Base-by-base conservation (phyloP, 31 red algal species). In the Endocladia muricata region DNA sequence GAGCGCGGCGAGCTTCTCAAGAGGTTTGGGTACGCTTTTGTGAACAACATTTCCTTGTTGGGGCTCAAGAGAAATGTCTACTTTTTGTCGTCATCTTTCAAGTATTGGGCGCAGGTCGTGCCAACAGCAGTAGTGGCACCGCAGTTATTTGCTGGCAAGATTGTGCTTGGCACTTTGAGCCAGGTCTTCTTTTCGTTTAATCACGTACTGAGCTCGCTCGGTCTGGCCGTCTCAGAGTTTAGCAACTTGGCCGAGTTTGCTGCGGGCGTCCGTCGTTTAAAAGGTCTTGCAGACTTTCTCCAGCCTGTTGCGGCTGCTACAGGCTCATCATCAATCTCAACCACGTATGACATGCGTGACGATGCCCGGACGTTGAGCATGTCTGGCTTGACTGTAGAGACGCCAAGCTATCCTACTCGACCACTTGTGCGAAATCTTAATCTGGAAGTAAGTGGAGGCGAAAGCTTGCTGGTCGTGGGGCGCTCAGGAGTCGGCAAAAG, bases 401-500 rank as follows among this genome's bases (percentile, higher is more conserved):
- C 85, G 55, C 90, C 85, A 0, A 74, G 72, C 4, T 26, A 31
- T 17, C 77, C 73, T 28, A 36, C 43, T 49, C 70, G 79, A 35
- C 22, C n/a, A 29, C 83, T 97, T 1, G 85, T 93, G 43, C 51
- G 76, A 6, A 38, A 90, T 23, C 52, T 97, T 3, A 39, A 47
- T 29, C 63, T 97, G 19, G 11, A 37, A 0, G 61, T 97, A 1
- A 11, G 3, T 0, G 37, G 21, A 1, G 90, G 85, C 25, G 55
- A 70, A 37, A 68, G 82, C 29, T 48, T 92, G 52, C 22, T 97
- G 40, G 73, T 97, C 47, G 81, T 72, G 37, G 94, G 94, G 15
- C 77, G 92, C 7, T 88, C 82, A 15, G 94, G 94, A 1, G 59
- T 97, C 41, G 94, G 94, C 25, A 97, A 97, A 68, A 90, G 85